Conservation (phyloP, 1,139 yeast genomes). For the Eremothecium coryli region DNA sequence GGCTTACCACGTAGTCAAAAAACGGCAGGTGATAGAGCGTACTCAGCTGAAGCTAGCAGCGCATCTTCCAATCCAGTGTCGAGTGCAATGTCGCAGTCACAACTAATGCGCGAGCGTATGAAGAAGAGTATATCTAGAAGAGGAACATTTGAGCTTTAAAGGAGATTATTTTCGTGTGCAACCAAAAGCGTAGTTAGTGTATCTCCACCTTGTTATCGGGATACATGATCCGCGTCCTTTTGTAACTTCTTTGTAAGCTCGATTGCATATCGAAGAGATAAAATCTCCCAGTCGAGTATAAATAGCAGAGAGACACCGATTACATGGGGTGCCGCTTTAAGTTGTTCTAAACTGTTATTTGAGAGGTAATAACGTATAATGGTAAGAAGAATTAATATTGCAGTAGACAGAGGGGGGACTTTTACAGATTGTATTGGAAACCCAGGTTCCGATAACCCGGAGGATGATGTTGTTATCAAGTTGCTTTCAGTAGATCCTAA, state of each 20-base stretch:
- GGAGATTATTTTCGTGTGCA: too few relatives aligned
- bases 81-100: conserved; percentile 19
- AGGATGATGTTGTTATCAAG: conserved; percentile 52
- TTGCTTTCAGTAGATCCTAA: conserved; percentile 78
- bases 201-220: too few relatives aligned
- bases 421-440: conserved; percentile 69
- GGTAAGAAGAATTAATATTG: conserved; percentile 28
- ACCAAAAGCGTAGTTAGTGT: too few relatives aligned
- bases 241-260: too few relatives aligned
- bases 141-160: conserved; percentile 2
- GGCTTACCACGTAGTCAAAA: background rate
- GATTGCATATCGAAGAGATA: too few relatives aligned
- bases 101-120: conserved; percentile 23
- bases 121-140: conserved; percentile 13
- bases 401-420: conserved; percentile 69
- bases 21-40: background rate
- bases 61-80: too few relatives aligned
- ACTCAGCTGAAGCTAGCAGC: background rate
- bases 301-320: too few relatives aligned
- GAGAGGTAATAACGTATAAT: too few relatives aligned
- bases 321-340: too few relatives aligned
- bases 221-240: too few relatives aligned
- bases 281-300: too few relatives aligned
- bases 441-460: conserved; percentile 34
- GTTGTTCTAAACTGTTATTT: too few relatives aligned